These are phyloP conservation scores for Termitomyces sp. DNA, from an alignment of 768 basidiomycete genomes.

Conservation along the genomic window DNA sequence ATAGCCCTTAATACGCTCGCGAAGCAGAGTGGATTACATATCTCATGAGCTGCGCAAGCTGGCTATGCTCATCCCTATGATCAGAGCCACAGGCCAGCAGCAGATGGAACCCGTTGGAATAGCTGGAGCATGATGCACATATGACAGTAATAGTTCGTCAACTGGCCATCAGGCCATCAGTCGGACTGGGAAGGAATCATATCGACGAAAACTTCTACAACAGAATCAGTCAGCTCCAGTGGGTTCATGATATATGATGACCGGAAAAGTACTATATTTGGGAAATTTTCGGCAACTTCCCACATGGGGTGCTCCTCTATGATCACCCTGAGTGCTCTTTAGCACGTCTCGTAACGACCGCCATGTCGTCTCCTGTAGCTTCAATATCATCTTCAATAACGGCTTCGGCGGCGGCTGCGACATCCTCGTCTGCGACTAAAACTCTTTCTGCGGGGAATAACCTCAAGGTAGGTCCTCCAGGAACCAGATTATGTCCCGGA, in stretches of 20 bases:
- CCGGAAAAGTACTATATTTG: neutral
- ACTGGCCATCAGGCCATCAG: neutral
- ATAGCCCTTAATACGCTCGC: neutral
- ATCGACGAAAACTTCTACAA: neutral
- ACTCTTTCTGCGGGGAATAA: slow-evolving; percentile 36
- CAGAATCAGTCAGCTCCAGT: neutral
- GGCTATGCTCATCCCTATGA: neutral
- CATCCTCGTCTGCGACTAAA: slow-evolving; percentile 31
- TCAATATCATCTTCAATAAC: slow-evolving; percentile 29
- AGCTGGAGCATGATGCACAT: neutral
- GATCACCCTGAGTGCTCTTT: neutral
- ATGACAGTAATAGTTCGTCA: neutral
- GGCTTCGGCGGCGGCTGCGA: slow-evolving; percentile 30
- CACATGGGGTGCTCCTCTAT: neutral
- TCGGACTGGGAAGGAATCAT: neutral
- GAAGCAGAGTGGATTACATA: neutral
- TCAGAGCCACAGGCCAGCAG: no score
- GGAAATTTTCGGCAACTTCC: neutral
- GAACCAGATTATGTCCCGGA: neutral
- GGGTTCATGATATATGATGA: neutral
- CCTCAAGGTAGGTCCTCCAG: slow-evolving; percentile 41
- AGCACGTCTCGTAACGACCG: slow-evolving; percentile 15
- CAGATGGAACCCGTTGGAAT: neutral
- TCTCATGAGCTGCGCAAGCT: neutral
- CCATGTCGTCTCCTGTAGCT: slow-evolving; percentile 23